These are phyloP conservation scores for Ceratocystiopsis brevicomis DNA, from an alignment of 2,329 filamentous ascomycete species.

Conservation along the genomic window DNA sequence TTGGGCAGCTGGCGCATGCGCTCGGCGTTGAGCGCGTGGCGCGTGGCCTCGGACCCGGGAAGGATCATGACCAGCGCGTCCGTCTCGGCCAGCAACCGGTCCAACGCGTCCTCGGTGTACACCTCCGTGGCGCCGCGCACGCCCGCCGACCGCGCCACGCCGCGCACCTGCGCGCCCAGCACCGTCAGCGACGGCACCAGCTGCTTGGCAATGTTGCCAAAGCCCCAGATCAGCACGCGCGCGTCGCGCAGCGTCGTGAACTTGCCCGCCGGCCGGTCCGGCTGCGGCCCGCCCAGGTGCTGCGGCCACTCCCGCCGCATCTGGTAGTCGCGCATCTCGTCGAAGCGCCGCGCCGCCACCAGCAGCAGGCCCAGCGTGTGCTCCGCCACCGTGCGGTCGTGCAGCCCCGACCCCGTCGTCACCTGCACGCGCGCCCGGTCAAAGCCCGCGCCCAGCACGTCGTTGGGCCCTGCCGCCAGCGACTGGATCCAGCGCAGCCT, in stretches of 20 bases:
- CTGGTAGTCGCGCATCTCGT: slow-evolving; percentile 28
- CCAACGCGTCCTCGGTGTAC: slow-evolving; percentile 20
- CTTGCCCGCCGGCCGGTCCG: slow-evolving; percentile 15
- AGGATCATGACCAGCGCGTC: slow-evolving; percentile 31
- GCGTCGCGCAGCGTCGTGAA: slow-evolving; percentile 27
- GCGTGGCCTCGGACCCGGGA: slow-evolving; percentile 22
- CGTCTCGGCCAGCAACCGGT: slow-evolving; percentile 21
- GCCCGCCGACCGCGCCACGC: slow-evolving; percentile 36
- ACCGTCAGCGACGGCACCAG: slow-evolving; percentile 21
- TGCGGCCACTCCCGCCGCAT: slow-evolving; percentile 23
- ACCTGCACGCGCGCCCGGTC: slow-evolving; percentile 18
- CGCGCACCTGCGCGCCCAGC: slow-evolving; percentile 37
- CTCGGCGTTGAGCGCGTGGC: slow-evolving; percentile 21
- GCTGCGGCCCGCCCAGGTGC: slow-evolving; percentile 26
- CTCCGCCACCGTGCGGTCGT: slow-evolving; percentile 29
- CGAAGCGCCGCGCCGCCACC: slow-evolving; percentile 20
- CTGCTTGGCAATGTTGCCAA: slow-evolving; percentile 28
- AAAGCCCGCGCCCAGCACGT: slow-evolving; percentile 28
- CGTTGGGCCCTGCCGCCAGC: slow-evolving; percentile 29
- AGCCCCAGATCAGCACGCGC: slow-evolving; percentile 27
- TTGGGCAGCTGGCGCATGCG: slow-evolving; percentile 20
- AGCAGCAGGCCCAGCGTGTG: slow-evolving; percentile 26
- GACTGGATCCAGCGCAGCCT: slow-evolving; percentile 30
- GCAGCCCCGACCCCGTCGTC: slow-evolving; percentile 27
- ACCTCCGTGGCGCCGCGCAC: slow-evolving; percentile 31